Conservation (phyloP, 2,329 filamentous ascomycete species). For the Nothophoma quercina region DNA sequence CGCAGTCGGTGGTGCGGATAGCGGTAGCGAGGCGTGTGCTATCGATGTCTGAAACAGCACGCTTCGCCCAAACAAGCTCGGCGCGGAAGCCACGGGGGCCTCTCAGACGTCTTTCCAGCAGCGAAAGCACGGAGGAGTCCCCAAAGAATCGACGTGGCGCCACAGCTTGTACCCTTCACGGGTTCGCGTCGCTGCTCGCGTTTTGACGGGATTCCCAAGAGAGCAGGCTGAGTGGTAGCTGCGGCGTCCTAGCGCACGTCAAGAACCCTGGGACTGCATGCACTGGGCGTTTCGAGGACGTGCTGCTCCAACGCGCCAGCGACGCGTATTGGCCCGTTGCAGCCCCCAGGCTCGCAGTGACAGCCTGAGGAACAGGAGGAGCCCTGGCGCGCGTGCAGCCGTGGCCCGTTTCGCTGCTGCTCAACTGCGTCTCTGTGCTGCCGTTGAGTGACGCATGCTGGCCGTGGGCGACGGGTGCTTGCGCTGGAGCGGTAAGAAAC, state of each 20-base stretch:
- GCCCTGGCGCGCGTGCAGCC: slow-evolving; percentile 3
- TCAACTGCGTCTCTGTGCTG: slow-evolving; percentile 4
- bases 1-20: slow-evolving; percentile 11
- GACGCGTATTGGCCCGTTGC: slow-evolving; percentile 6
- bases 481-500: slow-evolving; percentile 1
- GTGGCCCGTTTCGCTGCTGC: neutral
- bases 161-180: slow-evolving; percentile 5
- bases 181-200: slow-evolving; percentile 8
- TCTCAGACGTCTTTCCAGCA: slow-evolving; percentile 29
- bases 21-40: slow-evolving; percentile 32
- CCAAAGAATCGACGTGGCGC: slow-evolving; percentile 14
- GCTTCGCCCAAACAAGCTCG: slow-evolving; percentile 5
- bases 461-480: neutral
- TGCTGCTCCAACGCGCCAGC: slow-evolving; percentile 1
- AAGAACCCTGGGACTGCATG: slow-evolving; percentile 10
- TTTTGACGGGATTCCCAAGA: slow-evolving; percentile 16
- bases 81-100: slow-evolving; percentile 1
- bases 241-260: slow-evolving; percentile 10
- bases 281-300: slow-evolving; percentile 17
- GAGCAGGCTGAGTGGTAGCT: slow-evolving; percentile 10
- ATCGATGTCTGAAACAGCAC: slow-evolving; percentile 19
- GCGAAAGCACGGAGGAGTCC: slow-evolving; percentile 11
- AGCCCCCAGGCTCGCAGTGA: slow-evolving; percentile 5
- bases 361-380: slow-evolving; percentile 4
- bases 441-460: slow-evolving; percentile 2